Conservation (phyloP, 257 asterid genomes). For the Fraxinus cuspidata region DNA sequence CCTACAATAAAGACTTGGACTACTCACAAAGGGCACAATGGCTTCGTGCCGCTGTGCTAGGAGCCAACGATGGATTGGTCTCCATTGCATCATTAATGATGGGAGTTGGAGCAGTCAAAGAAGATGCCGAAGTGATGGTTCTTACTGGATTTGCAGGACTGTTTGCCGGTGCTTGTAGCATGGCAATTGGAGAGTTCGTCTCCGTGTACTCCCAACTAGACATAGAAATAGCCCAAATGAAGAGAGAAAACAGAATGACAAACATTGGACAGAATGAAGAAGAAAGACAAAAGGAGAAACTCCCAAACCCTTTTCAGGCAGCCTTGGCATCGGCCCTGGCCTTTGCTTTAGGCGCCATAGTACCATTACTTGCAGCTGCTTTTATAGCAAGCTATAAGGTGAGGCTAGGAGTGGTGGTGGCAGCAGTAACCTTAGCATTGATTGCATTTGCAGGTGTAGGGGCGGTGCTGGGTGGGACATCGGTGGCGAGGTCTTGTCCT, state of each 20-base stretch:
- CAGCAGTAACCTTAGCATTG: conserved; percentile 54
- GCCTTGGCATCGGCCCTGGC: conserved; percentile 48
- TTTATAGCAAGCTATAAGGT: conserved; percentile 38
- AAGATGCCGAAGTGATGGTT: conserved; percentile 36
- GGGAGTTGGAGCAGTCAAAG: conserved; percentile 48
- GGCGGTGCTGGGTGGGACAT: conserved; percentile 58
- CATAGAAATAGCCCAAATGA: conserved; percentile 39
- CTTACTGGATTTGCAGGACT: conserved; percentile 44
- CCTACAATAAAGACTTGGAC: conserved; percentile 28
- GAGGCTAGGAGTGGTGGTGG: conserved; percentile 55
- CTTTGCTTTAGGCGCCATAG: conserved; percentile 41
- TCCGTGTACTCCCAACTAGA: conserved; percentile 21
- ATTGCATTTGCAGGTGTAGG: conserved; percentile 59
- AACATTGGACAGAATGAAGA: not conserved
- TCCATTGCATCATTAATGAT: conserved; percentile 43
- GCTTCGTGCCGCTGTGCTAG: conserved; percentile 35
- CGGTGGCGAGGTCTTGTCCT: conserved; percentile 40
- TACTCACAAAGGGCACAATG: conserved; percentile 46
- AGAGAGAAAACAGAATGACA: conserved; percentile 21
- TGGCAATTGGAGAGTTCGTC: conserved; percentile 51
- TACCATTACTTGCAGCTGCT: conserved; percentile 48
- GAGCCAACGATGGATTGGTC: conserved; percentile 38
- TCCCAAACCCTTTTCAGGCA: conserved; percentile 44
- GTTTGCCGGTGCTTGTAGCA: conserved; percentile 47
- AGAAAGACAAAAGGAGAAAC: conserved; percentile 21